phyloP scores from a whole-genome alignment of 345 rosid genomes.

The Abelmoschus esculentus region DNA sequence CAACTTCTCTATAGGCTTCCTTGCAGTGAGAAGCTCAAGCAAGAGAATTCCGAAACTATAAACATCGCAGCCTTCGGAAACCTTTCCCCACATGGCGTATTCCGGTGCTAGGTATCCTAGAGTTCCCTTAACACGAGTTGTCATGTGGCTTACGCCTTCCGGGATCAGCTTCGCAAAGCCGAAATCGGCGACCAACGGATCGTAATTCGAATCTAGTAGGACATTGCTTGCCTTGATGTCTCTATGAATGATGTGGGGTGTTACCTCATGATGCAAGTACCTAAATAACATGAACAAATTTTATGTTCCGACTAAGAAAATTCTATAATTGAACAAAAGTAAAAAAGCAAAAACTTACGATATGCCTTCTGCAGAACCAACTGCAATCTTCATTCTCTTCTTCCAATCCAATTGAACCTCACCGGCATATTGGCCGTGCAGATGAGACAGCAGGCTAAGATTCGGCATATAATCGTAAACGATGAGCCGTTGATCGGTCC shows the following conservation, averaged over 20 bases:
- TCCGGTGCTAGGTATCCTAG: constrained; percentile 81
- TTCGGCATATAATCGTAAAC: constrained; percentile 70
- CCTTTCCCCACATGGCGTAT: constrained; percentile 80
- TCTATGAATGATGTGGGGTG: constrained; percentile 55
- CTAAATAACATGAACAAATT: constrained; percentile 13
- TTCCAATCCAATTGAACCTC: constrained; percentile 57
- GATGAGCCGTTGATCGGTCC: constrained; percentile 58
- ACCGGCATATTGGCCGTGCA: constrained; percentile 46
- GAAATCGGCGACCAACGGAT: constrained; percentile 75
- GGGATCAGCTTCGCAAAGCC: constrained; percentile 81
- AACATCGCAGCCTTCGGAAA: constrained; percentile 74
- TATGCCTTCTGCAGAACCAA: constrained; percentile 61
- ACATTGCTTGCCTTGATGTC: constrained; percentile 60
- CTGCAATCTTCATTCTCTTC: constrained; percentile 44
- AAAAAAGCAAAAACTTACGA: constrained; percentile 29
- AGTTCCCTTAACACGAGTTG: constrained; percentile 67
- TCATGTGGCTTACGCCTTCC: constrained; percentile 69
- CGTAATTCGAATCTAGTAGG: constrained; percentile 61
- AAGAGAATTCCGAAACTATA: constrained; percentile 80
- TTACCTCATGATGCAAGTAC: constrained; percentile 65
- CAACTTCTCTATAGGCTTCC: constrained; percentile 67
- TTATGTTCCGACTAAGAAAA: background rate
- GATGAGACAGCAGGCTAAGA: constrained; percentile 66
- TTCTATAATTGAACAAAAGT: background rate
- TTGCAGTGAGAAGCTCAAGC: constrained; percentile 58